Evolutionary conservation across 2,329 filamentous ascomycete genomes (phyloP).

Genomic region (Neofusicoccum cordaticola): DNA sequence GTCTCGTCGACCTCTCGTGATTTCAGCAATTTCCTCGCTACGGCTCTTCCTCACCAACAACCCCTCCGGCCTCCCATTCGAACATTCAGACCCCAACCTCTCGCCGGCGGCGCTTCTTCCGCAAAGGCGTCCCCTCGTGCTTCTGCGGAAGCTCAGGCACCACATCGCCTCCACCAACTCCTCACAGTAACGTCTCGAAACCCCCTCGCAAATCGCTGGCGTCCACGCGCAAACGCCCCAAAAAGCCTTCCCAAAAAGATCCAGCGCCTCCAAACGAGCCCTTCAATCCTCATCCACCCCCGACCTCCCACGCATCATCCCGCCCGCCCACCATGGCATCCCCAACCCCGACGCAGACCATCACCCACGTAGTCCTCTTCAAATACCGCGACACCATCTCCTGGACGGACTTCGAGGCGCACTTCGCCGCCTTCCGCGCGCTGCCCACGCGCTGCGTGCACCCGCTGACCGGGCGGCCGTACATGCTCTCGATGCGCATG

Average conservation of each 20-base stretch:
- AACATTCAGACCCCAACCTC: not conserved
- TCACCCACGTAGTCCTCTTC: slow-evolving; percentile 67
- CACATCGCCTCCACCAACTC: not conserved
- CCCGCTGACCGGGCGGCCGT: slow-evolving; percentile 56
- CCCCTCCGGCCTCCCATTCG: not conserved
- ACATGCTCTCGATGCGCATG: slow-evolving; percentile 47
- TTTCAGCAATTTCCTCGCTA: not conserved
- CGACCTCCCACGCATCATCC: not conserved
- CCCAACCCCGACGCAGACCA: slow-evolving; percentile 20
- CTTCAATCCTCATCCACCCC: not conserved
- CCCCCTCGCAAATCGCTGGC: not conserved
- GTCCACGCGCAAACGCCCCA: not conserved
- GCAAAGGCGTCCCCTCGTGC: not conserved
- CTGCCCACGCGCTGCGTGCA: slow-evolving; percentile 58
- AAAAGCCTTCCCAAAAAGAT: not conserved
- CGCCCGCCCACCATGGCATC: slow-evolving; percentile 46
- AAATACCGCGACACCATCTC: slow-evolving; percentile 57
- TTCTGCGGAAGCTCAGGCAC: not conserved
- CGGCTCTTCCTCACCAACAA: not conserved
- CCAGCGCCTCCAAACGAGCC: not conserved
- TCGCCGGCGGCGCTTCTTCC: slow-evolving; percentile 2
- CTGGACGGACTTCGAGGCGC: slow-evolving; percentile 51
- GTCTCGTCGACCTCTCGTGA: not conserved
- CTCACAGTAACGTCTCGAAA: not conserved
- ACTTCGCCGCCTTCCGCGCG: slow-evolving; percentile 45